Conservation (phyloP, 768 basidiomycete genomes). For the Suillus sp. region DNA sequence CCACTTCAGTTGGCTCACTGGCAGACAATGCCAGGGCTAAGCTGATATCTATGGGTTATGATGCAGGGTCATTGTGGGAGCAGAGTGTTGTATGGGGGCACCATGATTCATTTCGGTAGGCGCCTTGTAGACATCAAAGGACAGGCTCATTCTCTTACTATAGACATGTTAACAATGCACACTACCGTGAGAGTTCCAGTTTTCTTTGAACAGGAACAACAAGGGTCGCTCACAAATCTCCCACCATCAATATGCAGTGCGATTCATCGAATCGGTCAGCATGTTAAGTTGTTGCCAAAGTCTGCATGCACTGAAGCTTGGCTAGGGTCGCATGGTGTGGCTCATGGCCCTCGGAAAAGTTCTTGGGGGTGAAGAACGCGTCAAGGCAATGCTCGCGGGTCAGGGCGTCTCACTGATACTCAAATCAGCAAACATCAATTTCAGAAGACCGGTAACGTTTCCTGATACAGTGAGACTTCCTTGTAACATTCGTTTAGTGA, state of each 20-base stretch:
- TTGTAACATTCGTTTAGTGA: constrained; percentile 9
- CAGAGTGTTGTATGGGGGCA: constrained; percentile 81
- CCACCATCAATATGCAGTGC: constrained; percentile 41
- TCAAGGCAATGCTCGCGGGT: constrained; percentile 59
- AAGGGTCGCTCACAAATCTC: background rate
- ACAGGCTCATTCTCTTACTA: background rate
- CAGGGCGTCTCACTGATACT: constrained; percentile 73
- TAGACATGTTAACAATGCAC: constrained; percentile 80
- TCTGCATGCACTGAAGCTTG: background rate
- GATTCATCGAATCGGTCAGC: constrained; percentile 71
- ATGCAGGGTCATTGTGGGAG: constrained; percentile 73
- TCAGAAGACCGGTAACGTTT: constrained; percentile 69
- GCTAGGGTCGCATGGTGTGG: constrained; percentile 71
- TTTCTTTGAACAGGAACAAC: background rate
- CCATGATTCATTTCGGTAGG: constrained; percentile 76
- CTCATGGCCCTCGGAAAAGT: constrained; percentile 56
- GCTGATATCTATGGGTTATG: constrained; percentile 53
- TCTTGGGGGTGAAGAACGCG: constrained; percentile 59
- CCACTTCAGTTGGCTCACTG: constrained; percentile 15
- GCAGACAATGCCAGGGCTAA: constrained; percentile 43
- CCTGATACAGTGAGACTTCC: constrained; percentile 65
- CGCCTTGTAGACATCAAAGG: constrained; percentile 10
- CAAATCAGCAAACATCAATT: constrained; percentile 69
- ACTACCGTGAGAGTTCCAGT: constrained; percentile 51
- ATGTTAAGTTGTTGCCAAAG: too few relatives aligned